Conservation (phyloP, 495 filamentous ascomycete species). For the Elasticomyces elasticus region DNA sequence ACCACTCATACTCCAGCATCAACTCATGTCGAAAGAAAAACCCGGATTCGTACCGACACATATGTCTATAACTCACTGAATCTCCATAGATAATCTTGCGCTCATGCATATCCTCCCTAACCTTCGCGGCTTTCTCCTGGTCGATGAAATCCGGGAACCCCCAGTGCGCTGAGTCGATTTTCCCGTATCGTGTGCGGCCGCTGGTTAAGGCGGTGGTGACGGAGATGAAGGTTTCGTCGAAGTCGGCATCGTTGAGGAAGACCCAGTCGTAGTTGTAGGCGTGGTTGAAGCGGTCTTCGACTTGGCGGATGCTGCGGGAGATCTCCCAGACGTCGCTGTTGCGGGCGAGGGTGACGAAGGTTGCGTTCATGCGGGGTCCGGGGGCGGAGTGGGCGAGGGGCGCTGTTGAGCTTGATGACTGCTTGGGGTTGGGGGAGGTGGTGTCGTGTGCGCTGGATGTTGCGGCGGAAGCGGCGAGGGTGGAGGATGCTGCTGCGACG, state of each 20-base stretch:
- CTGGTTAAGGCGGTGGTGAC: slow-evolving; percentile 83
- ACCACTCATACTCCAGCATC: slow-evolving; percentile 39
- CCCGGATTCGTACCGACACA: slow-evolving; percentile 41
- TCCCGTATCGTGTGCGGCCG: slow-evolving; percentile 78
- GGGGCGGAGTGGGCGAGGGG: slow-evolving; percentile 36
- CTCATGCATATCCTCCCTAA: slow-evolving; percentile 43
- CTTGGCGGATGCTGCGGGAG: slow-evolving; percentile 80
- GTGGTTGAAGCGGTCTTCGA: slow-evolving; percentile 95
- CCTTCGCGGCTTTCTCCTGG: slow-evolving; percentile 46
- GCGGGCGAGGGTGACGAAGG: slow-evolving; percentile 89
- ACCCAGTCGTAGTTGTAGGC: slow-evolving; percentile 98
- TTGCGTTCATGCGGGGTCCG: slow-evolving; percentile 78
- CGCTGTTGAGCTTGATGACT: slow-evolving; percentile 23
- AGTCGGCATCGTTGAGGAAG: slow-evolving; percentile 91
- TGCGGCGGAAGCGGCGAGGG: background rate
- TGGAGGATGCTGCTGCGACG: background rate
- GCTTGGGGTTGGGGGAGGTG: slow-evolving; percentile 22
- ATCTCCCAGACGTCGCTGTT: slow-evolving; percentile 96
- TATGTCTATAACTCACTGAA: slow-evolving; percentile 52
- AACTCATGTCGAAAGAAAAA: slow-evolving; percentile 42
- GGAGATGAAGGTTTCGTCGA: slow-evolving; percentile 84
- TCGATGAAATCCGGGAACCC: slow-evolving; percentile 47
- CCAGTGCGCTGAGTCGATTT: slow-evolving; percentile 44
- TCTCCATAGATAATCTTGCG: slow-evolving; percentile 65
- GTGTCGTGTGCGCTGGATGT: slow-evolving; percentile 5